Evolutionary conservation across 2,329 filamentous ascomycete species (phyloP), one percentile per base, ranked within the genome.

Genomic region (Cordyceps cicadae): DNA sequence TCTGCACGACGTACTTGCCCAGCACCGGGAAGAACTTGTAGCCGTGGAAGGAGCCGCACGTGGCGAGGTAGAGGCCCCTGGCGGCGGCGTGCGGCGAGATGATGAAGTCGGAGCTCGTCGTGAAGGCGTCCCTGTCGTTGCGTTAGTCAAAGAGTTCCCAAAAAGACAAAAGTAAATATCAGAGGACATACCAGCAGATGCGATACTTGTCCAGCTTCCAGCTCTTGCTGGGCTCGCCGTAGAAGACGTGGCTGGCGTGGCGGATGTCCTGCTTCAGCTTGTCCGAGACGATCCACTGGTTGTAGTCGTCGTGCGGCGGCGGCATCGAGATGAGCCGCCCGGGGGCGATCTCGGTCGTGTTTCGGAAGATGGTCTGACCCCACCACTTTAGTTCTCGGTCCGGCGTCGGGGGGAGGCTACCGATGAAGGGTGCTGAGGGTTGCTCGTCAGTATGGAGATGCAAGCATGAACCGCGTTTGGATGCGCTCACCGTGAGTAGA

Each of bases 171-270:
- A n/a, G n/a, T n/a, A n/a, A n/a, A n/a, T n/a, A n/a, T n/a, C n/a
- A n/a, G n/a, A n/a, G n/a, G n/a, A n/a, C n/a, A n/a, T n/a, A n/a
- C 85, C 86, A 88, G 78, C 85, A 88, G 62, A 88, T 83, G 6
- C 86, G 79, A 67, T 86, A 80, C 67, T 86, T 82, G 60, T 80
- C 79, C 70, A 85, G 79, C 63, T 81, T 79, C 83, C 82, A 87
- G 49, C 72, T 68, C 14, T 75, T 77, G 37, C 80, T 79, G 21
- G 80, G 79, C 54, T 78, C 76, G 9, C 84, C 85, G 64, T 86
- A 87, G 64, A 85, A 86, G 1, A 82, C 76, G 51, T 79, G 72
- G 60, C 80, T 82, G 2, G 82, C 79, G 50, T 81, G 73, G n/a
- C 76, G 69, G 45, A 87, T 82, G 62, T 87, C 85, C 48, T 82